Base-by-base conservation (phyloP, 768 basidiomycete genomes). In the Amanita rimosa region DNA sequence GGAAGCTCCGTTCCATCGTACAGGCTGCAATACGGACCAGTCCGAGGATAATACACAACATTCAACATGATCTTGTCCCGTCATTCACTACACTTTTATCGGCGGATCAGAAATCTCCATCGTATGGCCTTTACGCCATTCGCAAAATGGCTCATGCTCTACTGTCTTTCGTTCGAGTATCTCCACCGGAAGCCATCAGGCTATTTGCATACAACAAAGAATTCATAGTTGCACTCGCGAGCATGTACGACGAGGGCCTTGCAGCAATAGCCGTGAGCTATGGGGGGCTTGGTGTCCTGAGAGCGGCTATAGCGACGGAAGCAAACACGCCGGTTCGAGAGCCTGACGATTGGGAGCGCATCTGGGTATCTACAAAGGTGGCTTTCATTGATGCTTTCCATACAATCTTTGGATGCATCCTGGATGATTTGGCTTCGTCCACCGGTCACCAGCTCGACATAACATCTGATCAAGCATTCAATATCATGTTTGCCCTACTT, bases 341-440 rank as follows among this genome's bases (percentile, higher is more conserved):
- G 4, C 61, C 70, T 13, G 78, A 81, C 53, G 74, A 85, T 44
- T 89, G 85, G 85, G 79, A 84, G 53, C 67, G 67, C 11, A 69
- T 84, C 40, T 85, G 83, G 76, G 67, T 88, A 5, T 74, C 81
- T 49, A 80, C 82, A 2, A 90, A 89, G 64, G 79, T 84, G 6
- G 75, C 78, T 17, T 64, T 88, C 21, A 63, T 90, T 16, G 86
- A 90, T 53, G 59, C 72, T 3, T 83, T 85, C 61, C 84, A 88
- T 53, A 59, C 78, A 43, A 57, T 85, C 27, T 51, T 85, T 44
- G 64, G 63, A 27, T 64, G 69, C 3, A 64, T 82, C 44, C 58
- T 84, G 5, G 64, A 65, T 21, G 74, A 75, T 51, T 58, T 85
- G 26, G 63, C 74, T 1, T 52, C 61, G 6, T 60, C 70, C 5